A percentile compares a stretch with the other conserved stretches of the same genome.
Evolutionary conservation across 2,329 filamentous ascomycete species (phyloP).

Genomic region (Phoma sp.): DNA sequence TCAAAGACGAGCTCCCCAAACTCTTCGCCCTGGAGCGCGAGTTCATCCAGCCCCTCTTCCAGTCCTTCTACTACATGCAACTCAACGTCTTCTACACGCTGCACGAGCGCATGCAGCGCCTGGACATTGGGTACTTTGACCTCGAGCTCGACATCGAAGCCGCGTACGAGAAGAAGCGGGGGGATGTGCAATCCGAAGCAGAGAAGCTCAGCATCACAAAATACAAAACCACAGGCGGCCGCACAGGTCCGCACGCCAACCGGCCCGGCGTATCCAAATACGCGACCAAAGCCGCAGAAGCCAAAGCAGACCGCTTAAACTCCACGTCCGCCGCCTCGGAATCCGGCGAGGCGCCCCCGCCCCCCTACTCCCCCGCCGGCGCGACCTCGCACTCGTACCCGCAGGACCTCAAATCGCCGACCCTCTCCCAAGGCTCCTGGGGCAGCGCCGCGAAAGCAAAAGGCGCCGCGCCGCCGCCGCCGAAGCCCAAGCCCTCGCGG

Average conservation of each 20-base stretch:
- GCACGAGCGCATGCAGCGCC: slow-evolving; percentile 96
- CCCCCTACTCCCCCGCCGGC: slow-evolving; percentile 41
- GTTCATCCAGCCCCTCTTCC: slow-evolving; percentile 96
- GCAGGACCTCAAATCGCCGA: slow-evolving; percentile 17
- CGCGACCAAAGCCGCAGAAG: slow-evolving; percentile 48
- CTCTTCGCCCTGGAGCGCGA: slow-evolving; percentile 88
- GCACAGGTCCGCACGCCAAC: slow-evolving; percentile 37
- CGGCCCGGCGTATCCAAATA: slow-evolving; percentile 46
- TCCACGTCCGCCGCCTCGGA: slow-evolving; percentile 29
- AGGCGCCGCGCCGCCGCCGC: slow-evolving; percentile 56
- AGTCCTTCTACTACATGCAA: slow-evolving; percentile 99
- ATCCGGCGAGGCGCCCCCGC: slow-evolving; percentile 43
- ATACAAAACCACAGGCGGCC: slow-evolving; percentile 84
- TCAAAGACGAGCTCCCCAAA: slow-evolving; percentile 94
- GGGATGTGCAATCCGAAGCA: slow-evolving; percentile 82
- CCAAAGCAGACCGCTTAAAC: slow-evolving; percentile 37
- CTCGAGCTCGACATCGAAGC: slow-evolving; percentile 89
- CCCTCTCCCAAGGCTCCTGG: slow-evolving; percentile 49
- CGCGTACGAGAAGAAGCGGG: slow-evolving; percentile 86
- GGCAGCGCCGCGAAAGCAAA: slow-evolving; percentile 55
- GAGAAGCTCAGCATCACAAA: slow-evolving; percentile 85
- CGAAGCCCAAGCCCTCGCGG: slow-evolving; percentile 70
- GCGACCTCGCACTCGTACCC: slow-evolving; percentile 14
- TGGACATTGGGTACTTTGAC: slow-evolving; percentile 98
- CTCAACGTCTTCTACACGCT: slow-evolving; percentile 98